Conservation (phyloP, 257 asterid genomes). For the Solanum sparsipilum region DNA sequence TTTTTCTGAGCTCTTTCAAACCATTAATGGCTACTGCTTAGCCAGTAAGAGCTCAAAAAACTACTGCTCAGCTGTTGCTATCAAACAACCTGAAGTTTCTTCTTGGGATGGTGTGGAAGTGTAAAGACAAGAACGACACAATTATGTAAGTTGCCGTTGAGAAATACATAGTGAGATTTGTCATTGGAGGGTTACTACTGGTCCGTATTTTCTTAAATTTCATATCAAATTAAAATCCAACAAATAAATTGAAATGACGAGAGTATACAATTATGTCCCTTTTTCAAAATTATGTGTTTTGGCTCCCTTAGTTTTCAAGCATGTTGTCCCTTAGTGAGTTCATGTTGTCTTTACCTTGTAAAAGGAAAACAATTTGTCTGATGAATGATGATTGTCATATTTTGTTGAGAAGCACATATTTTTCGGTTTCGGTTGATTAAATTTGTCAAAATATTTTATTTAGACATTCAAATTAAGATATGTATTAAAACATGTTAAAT, state of each 20-base stretch:
- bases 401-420: background rate
- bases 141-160: slow-evolving; percentile 37
- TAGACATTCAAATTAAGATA: background rate
- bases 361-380: background rate
- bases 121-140: slow-evolving; percentile 10
- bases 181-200: background rate
- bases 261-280: background rate
- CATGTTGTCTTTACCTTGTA: background rate
- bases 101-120: background rate
- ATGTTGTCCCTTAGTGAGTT: background rate
- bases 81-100: background rate
- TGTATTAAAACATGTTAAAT: rapidly evolving
- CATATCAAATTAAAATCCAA: rapidly evolving
- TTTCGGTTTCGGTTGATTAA: rapidly evolving
- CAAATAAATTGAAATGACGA: rapidly evolving
- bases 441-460: background rate
- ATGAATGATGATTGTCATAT: background rate
- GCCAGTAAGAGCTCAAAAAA: slow-evolving; percentile 16
- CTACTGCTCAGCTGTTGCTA: slow-evolving; percentile 27
- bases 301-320: background rate
- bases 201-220: background rate
- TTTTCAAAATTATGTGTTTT: background rate
- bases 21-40: slow-evolving; percentile 1
- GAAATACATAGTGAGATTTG: background rate
- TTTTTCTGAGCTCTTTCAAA: background rate